Base-by-base conservation (phyloP, 2,329 filamentous ascomycete species). In the Aspergillus novoparasiticus region DNA sequence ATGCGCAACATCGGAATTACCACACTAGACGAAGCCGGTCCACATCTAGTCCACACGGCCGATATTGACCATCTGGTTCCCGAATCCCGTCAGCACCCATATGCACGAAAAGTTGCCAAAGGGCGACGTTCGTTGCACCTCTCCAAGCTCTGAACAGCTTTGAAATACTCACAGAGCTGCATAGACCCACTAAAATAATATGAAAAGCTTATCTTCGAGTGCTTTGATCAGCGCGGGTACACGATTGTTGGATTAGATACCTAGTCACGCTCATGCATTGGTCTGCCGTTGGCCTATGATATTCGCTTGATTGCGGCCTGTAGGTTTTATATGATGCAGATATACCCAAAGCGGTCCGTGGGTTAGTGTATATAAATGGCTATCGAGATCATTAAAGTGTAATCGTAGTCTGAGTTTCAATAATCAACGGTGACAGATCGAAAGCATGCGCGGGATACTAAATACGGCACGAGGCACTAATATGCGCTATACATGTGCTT, bases 41-140 rank as follows among this genome's bases (percentile, higher is more conserved):
- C 82, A 6, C 79, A 80, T 39, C 66, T 82, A 62, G 76, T 83
- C 58, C 79, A 83, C 67, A 82, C 82, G 0, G 77, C 73, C 3
- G 84, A 85, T 69, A 73, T 87, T 26, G 83, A 86, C 70, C 78
- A 82, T 67, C 72, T 84, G 32, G 79, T 86, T 48, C 81, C 82
- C 36, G 66, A 66, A 43, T 73, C 72, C 16, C 73, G 71, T 26
- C 70, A 69, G 26, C 81, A 82, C 69, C 80, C 80, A 23, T 82
- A 82, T 70, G 80, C 80, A 51, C 73, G 74, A 45, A 72, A 71
- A 28, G 69, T 75, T 51, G 72, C 75, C 26, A 76, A 73, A 59
- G 69, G 72, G 23, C 71, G 75, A 39, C 64, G 67, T 53, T 46
- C 56, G 14, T 14, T 14, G 46, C 60, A 34, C 19, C 61, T 50